Conservation (phyloP, 768 basidiomycete genomes). For the Postia placenta region DNA sequence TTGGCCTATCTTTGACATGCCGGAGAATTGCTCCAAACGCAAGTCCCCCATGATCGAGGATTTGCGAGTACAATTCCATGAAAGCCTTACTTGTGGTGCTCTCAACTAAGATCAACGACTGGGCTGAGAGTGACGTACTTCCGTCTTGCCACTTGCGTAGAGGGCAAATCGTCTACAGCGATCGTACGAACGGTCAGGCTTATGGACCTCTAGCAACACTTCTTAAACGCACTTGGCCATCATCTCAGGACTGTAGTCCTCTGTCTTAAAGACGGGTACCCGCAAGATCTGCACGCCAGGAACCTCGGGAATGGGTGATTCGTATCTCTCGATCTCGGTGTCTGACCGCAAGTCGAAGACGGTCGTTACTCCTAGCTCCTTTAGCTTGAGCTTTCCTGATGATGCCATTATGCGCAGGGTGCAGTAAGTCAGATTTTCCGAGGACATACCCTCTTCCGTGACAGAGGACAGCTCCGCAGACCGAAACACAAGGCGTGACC, state of each 20-base stretch:
- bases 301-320: slow-evolving; percentile 55
- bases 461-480: slow-evolving; percentile 70
- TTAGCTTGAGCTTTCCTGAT: slow-evolving; percentile 53
- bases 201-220: no score
- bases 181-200: background rate
- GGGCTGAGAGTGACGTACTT: slow-evolving; percentile 53
- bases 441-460: slow-evolving; percentile 55
- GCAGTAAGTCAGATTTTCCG: background rate
- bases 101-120: slow-evolving; percentile 55
- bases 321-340: slow-evolving; percentile 72
- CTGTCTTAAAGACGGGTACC: slow-evolving; percentile 57
- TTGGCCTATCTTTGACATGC: slow-evolving; percentile 66
- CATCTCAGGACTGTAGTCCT: slow-evolving; percentile 79
- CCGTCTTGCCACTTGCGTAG: slow-evolving; percentile 76
- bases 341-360: slow-evolving; percentile 79
- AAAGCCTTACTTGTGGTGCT: slow-evolving; percentile 57
- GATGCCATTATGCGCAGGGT: background rate
- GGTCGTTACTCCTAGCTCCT: slow-evolving; percentile 54
- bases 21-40: slow-evolving; percentile 69
- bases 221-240: slow-evolving; percentile 77
- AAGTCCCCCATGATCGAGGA: slow-evolving; percentile 64
- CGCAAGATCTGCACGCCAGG: slow-evolving; percentile 57
- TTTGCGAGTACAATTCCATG: slow-evolving; percentile 76
- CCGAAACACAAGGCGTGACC: slow-evolving; percentile 53
- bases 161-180: slow-evolving; percentile 54